Base-by-base conservation (phyloP, 176 grass and related monocot species). In the Triticum aestivum region DNA sequence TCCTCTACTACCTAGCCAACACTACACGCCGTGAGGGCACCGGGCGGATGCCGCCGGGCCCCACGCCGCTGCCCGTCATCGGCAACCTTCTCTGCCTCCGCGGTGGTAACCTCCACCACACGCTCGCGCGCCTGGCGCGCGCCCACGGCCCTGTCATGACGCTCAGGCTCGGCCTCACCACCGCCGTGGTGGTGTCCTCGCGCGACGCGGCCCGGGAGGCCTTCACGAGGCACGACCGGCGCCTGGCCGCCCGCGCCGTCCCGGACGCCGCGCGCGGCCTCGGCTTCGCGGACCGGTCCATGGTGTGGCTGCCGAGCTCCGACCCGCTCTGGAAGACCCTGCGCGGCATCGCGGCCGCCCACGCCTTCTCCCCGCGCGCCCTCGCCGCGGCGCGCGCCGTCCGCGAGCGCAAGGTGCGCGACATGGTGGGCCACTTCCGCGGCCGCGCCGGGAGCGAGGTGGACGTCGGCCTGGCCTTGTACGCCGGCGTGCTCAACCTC, bases 311-410 rank as follows among this genome's bases (percentile, higher is more conserved):
- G 17, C 75, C 85, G 8, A 81, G 74, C 63, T 62, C 17, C 14
- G 52, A 71, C 4, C 65, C 80, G 49, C 30, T 70, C 2, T 84
- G 89, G 79, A 87, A 65, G 39, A 76, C 23, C 74, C 61, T 87
- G 10, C 89, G 89, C 51, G 38, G 56, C 56, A n/a, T 87, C 62
- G 41, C 56, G 11, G 44, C 64, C 54, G 67, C 58, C 38, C 33
- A 84, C 71, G 72, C 84, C 20, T 87, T 87, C 75, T 80, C 89
- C 0, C 6, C 75, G 15, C 29, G 66, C 13, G 73, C 67, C 39
- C 75, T 91, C 2, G 69, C 85, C 63, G 52, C 75, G 11, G 68
- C 21, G 10, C 41, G 45, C 75, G 11, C 13, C 51, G 37, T 71
- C 20, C 72, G 73, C 9, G 63, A 76, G 70, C 72, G 68, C 49